Evolutionary conservation across 2,329 filamentous ascomycete species (phyloP), one percentile per base, ranked within the genome.

Genomic region (Exophiala lecanii-corni): DNA sequence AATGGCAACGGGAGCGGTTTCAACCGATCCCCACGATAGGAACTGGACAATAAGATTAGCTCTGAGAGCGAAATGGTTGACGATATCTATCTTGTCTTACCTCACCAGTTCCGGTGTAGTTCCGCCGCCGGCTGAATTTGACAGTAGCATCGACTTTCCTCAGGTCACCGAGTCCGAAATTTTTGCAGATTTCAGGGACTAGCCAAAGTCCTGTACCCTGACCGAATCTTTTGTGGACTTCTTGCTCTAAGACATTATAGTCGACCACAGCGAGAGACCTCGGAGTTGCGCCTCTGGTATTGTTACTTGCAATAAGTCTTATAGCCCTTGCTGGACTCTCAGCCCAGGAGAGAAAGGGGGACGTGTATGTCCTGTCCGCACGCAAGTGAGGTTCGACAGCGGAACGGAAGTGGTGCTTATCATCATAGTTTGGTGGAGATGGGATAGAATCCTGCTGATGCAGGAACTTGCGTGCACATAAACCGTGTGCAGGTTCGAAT

Each of bases 181-280:
- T n/a, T 10, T 32, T n/a, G 23, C 42, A 49, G 10, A 53, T 25
- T 3, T 18, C n/a, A 3, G 45, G 45, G 2, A 53, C 51, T 12
- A 51, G 38, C 41, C 43, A 49, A 9, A 36, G 23, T 10, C 37
- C 21, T 26, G 15, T 16, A 13, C 20, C 16, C 17, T 20, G 17
- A 6, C 47, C 45, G 19, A 35, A 40, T 20, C 21, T 25, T 7
- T 10, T 21, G n/a, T 39, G 16, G 2, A 43, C 21, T 3, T 49
- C 40, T n/a, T 41, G 37, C 36, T 50, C 45, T 9, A 49, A 13
- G 6, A 46, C 43, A 17, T 49, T 50, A 12, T 47, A 45, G 32
- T 48, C 39, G 6, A 50, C 5, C 9, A 51, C 36, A 1, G 43
- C 40, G 2, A 53, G 17, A 4, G 20, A 37, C 3, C 25, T 36